Evolutionary conservation across 2,329 filamentous ascomycete species (phyloP), one percentile per base, ranked within the genome.

Genomic region (Neopestalotiopsis sp.): DNA sequence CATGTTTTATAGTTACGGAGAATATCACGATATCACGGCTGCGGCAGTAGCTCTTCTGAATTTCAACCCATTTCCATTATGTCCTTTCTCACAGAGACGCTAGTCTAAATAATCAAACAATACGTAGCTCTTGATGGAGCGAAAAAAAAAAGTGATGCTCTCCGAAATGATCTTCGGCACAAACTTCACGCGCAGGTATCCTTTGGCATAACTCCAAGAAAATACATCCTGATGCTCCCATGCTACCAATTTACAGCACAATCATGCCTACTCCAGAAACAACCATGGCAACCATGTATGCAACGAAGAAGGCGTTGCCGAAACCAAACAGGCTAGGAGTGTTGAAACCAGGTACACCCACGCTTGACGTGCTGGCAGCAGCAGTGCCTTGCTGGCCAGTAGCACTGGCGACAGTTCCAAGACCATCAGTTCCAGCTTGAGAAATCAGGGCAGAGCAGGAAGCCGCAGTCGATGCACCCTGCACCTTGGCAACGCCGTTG

Each of bases 341-440:
- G 5, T 68, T 65, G 17, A 81, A 72, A 59, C 84, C 84, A 60
- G 81, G 77, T 56, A 84, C 78, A 70, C 86, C 80, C 34, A 77
- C 78, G 34, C 84, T 82, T 65, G 84, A 78, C n/a, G 79, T 79
- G 30, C 84, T 75, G 69, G 78, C 79, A 28, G 83, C 78, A 57
- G 76, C 78, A 69, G 78, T 81, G 67, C 78, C 82, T 57, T 74
- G 72, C 20, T 72, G 70, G 60, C 82, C 84, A 17, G 86, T 84
- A 7, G 78, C 76, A 52, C 78, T 77, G n/a, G 84, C 84, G 67
- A 90, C 88, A 42, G 81, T 83, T 66, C 88, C 88, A 65, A 86
- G 86, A 42, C 89, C 89, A 69, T 84, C 84, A 40, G 88, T 82
- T 74, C 90, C 91, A 69, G 92, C 93, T 72, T 89, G 85, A 42